A percentile compares a stretch with the other conserved stretches of the same genome.
Evolutionary conservation across 768 basidiomycete genomes (phyloP).

Genomic region (Lyophyllum shimeji): DNA sequence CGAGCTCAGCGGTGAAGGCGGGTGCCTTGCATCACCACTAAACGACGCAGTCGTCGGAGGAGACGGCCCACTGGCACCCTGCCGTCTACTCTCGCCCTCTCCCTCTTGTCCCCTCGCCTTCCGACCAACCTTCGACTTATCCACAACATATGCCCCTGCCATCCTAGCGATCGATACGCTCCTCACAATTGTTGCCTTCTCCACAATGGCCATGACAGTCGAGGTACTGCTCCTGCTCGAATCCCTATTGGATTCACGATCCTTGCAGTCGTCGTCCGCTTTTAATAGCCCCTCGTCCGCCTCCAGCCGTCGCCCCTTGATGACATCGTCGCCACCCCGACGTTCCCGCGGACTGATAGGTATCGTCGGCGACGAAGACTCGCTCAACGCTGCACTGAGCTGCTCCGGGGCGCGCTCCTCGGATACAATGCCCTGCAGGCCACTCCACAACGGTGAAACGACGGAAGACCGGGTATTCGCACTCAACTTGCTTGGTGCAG

Average conservation of each 20-base stretch:
- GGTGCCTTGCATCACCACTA: slow-evolving; percentile 20
- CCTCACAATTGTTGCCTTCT: slow-evolving; percentile 39
- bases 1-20: slow-evolving; percentile 49
- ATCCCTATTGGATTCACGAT: slow-evolving; percentile 34
- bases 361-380: slow-evolving; percentile 26
- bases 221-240: slow-evolving; percentile 48
- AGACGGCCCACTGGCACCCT: neutral
- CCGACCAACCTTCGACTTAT: slow-evolving; percentile 19
- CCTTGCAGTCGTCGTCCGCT: slow-evolving; percentile 9
- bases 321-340: neutral
- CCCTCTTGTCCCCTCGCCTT: slow-evolving; percentile 11
- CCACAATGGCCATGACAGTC: slow-evolving; percentile 40
- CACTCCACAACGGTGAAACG: slow-evolving; percentile 14
- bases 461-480: slow-evolving; percentile 4
- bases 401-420: slow-evolving; percentile 1
- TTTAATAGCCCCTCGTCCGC: slow-evolving; percentile 20
- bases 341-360: slow-evolving; percentile 15
- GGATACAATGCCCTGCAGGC: slow-evolving; percentile 14
- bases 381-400: slow-evolving; percentile 24
- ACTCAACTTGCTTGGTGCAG: neutral
- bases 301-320: neutral
- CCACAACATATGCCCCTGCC: slow-evolving; percentile 52
- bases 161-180: slow-evolving; percentile 48
- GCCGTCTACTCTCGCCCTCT: slow-evolving; percentile 1
- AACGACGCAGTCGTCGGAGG: neutral